Percentiles rank a stretch among this genome's conserved stretches.
These are phyloP conservation scores for Peronospora destructor DNA, from an alignment of 352 stramenopile genomes.

Conservation along the genomic window DNA sequence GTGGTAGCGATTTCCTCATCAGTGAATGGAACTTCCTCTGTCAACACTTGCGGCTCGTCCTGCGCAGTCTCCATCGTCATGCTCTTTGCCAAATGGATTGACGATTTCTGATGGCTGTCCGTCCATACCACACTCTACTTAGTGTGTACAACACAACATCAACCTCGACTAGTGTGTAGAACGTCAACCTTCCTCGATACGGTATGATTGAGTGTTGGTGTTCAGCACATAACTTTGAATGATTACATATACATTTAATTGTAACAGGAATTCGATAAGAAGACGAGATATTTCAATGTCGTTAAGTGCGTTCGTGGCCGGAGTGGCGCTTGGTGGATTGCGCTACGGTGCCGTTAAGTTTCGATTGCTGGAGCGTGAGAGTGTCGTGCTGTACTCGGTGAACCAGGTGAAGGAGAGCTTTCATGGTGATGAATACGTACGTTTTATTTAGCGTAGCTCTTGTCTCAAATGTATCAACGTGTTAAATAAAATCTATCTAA, in stretches of 20 bases:
- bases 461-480: not conserved
- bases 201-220: too few species aligned
- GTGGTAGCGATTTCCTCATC: conserved; percentile 52
- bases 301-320: conserved; percentile 60
- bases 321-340: conserved; percentile 49
- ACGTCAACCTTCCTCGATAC: not conserved
- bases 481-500: not conserved
- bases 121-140: not conserved
- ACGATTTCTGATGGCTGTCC: conserved; percentile 7
- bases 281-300: conserved; percentile 39
- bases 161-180: not conserved
- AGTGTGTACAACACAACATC: too few species aligned
- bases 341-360: conserved; percentile 66
- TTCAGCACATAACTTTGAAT: too few species aligned
- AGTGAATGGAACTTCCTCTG: conserved; percentile 62
- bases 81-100: conserved; percentile 33
- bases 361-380: conserved; percentile 62
- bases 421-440: conserved; percentile 24
- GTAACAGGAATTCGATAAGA: too few species aligned
- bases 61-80: conserved; percentile 19
- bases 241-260: not conserved
- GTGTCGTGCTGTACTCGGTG: conserved; percentile 60
- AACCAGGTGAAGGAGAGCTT: conserved; percentile 60
- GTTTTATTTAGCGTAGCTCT: not conserved
- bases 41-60: conserved; percentile 2